Base-by-base conservation (phyloP, 192 early-diverging fungal genomes). In the Paraglomus occultum region DNA sequence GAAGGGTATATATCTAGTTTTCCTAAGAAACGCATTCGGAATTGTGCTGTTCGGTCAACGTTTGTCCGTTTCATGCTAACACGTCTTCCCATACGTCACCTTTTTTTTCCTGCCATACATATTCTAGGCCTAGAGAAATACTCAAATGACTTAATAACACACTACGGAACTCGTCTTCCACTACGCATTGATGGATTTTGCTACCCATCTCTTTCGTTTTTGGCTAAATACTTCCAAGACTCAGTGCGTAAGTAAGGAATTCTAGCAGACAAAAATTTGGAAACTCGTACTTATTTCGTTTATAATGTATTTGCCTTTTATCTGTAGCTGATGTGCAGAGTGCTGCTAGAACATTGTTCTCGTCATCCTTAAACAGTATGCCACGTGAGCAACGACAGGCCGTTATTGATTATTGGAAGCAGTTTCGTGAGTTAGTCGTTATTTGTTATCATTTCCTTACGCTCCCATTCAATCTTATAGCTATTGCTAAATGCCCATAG, bases 221-320 rank as follows among this genome's bases (percentile, higher is more conserved):
- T 94, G 10, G 83, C 85, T 40, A 93, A 90, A 74, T 92, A 89
- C 60, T 95, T 92, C 88, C 91, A 94, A 72, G 93, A 95, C 78
- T 79, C 90, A 12, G 79, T 86, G 67, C 80, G 91, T 93, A 71
- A 65, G 12, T 14, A 22, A 22, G 51, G 17, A 53, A 59, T 60
- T 23, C 42, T 48, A 39, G 39, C 22, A 50, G 12, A 53, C 39
- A 39, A 31, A 31, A 31, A 31, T 31, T 31, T 31, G 1, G 31
- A 31, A 31, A 3, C 3, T 31, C 3, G 31, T 31, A n/a, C 31
- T 40, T 12, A 42, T 55, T 31, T 7, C 0, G 14, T 31, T 64
- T 64, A 66, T 49, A 15, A 4, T 47, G 2, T 40, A 53, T 17
- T 11, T 20, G 12, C 63, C 52, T 73, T 60, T 58, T 23, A 44